Base-by-base conservation (phyloP, 495 filamentous ascomycete species). In the Hyaloscypha variabilis region DNA sequence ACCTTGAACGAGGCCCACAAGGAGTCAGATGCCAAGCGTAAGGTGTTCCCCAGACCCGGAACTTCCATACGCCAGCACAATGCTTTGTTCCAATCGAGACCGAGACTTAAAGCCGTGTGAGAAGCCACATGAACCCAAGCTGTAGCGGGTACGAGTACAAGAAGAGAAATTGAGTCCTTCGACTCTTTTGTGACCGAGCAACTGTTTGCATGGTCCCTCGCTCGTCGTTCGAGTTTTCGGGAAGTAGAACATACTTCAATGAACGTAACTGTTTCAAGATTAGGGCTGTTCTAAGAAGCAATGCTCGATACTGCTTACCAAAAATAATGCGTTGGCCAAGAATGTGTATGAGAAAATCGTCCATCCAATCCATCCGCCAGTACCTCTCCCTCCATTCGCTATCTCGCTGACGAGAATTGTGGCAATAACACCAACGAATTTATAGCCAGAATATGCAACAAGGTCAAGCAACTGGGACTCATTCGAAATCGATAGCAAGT, bases 391-490 rank as follows among this genome's bases (percentile, higher is more conserved):
- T 0, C 88, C 85, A 58, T 88, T 94, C 51, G 93, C 73, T 23
- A 91, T 81, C 77, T 94, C 91, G 6, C 91, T 88, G 2, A 93
- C 77, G 30, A 90, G 79, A 53, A 97, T 83, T 2, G 91, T 97
- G 58, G 90, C 82, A 67, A 97, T 98, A 61, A 96, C 92, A 10
- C 95, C 95, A 49, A 98, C 95, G 71, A 98, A 99, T 78, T 99
- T 99, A 77, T 99, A 99, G 14, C 96, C 96, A 6, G 90, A 94
- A 75, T 99, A 99, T 3, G 96, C 95, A 46, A 98, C 87, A 39
- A 99, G 76, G 69, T 99, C 95, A 63, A 97, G 82, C 25, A 99
- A 81, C 76, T 98, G 95, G 39, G 83, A 85, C 62, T 82, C 90
- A 71, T 94, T 94, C 72, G 88, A 93, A 79, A 99, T 98, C 76